Base-by-base conservation (phyloP, 805 yeast genomes). In the Saccharomycopsis vini region DNA sequence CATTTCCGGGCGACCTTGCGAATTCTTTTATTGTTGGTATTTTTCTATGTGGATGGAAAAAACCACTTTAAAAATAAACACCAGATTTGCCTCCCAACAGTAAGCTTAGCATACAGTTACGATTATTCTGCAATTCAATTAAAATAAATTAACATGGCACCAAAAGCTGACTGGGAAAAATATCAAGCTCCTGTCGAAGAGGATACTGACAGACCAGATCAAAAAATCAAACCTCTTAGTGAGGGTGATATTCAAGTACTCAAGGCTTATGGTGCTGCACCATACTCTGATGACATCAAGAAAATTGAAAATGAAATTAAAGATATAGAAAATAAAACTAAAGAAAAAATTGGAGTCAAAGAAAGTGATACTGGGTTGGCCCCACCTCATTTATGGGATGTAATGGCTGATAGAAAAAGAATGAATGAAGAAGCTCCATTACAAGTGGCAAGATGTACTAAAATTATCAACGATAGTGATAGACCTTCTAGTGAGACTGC, bases 81-180 rank as follows among this genome's bases (percentile, higher is more conserved):
- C 12, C 6, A n/a, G 16, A 35, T 20, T 35, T 35, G 26, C 26
- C 38, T 35, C 38, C 23, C 23, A 35, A 22, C 9, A 35, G n/a
- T 28, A 13, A 13, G n/a, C n/a, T 28, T 28, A 13, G n/a, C 12
- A 13, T 28, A 28, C 31, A 13, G 31, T 28, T 28, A n/a, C 31
- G 31, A 13, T 28, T n/a, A 28, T n/a, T n/a, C 12, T 13, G 31
- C 31, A 28, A n/a, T 10, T 15, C n/a, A 32, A 32, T 15, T 18
- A 15, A 12, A 12, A 32, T 32, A 32, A 32, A 10, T 15, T 13
- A 59, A 42, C 52, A 89, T 89, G 97, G 89, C 97, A 50, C 95
- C 97, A 54, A 92, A 88, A 71, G 92, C 88, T 45, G 95, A 92
- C 63, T 92, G 99, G 99, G 99, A 94, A 61, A 92, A 92, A 63